Evolutionary conservation across 1,139 yeast genomes (phyloP).

Genomic region (Geotrichum siamense): DNA sequence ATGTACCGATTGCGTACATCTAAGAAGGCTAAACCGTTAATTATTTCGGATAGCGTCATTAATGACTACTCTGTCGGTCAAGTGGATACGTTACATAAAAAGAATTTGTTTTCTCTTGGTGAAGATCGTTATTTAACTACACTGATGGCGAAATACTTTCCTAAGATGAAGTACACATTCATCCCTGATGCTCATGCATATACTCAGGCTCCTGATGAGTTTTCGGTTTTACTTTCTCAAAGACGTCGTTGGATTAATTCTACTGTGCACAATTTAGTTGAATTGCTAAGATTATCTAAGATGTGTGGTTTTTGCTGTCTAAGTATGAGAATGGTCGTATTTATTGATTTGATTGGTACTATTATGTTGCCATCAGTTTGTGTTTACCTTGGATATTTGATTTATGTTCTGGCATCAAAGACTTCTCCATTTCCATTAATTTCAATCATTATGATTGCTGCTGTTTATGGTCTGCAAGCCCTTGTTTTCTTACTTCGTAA

Average conservation of each 20-base stretch:
- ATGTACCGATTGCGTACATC: constrained; percentile 37
- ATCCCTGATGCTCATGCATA: constrained; percentile 37
- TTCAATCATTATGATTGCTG: constrained; percentile 36
- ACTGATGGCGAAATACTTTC: constrained; percentile 36
- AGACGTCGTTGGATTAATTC: constrained; percentile 43
- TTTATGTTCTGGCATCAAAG: constrained; percentile 32
- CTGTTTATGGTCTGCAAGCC: constrained; percentile 39
- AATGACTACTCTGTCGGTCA: constrained; percentile 36
- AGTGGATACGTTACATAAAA: constrained; percentile 39
- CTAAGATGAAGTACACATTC: constrained; percentile 38
- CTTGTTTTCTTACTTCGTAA: constrained; percentile 36
- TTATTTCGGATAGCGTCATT: constrained; percentile 36
- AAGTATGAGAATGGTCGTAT: constrained; percentile 39
- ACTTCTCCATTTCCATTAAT: constrained; percentile 36
- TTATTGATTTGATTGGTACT: constrained; percentile 37
- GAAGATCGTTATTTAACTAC: constrained; percentile 41
- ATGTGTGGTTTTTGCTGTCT: constrained; percentile 42
- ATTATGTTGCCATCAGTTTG: constrained; percentile 40
- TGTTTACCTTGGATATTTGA: constrained; percentile 37
- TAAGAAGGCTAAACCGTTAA: constrained; percentile 35
- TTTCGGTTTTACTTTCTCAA: constrained; percentile 39
- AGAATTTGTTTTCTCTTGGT: constrained; percentile 39
- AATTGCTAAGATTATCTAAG: constrained; percentile 37
- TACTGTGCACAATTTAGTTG: constrained; percentile 39
- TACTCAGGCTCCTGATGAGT: constrained; percentile 40